These are phyloP conservation scores for Apiospora malaysiana DNA, from an alignment of 2,329 filamentous ascomycete genomes.

Conservation along the genomic window DNA sequence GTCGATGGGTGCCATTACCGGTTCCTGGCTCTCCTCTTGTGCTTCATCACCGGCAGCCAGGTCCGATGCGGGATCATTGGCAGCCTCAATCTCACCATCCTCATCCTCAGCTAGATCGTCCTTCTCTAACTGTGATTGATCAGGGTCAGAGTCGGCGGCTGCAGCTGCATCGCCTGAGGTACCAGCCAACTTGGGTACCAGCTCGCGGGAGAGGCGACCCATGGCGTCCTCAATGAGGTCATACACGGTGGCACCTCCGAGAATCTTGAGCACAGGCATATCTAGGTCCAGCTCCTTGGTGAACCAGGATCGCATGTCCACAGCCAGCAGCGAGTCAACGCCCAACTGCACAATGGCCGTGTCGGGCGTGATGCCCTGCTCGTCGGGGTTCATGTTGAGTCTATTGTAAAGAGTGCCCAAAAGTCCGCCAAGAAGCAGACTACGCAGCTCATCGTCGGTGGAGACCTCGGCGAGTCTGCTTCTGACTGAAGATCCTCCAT, in stretches of 20 bases:
- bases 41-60: background rate
- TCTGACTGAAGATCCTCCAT: background rate
- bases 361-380: slow-evolving; percentile 22
- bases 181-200: background rate
- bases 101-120: background rate
- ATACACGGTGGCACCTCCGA: background rate
- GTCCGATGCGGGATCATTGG: background rate
- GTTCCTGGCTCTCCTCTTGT: background rate
- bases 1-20: background rate
- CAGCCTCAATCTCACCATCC: background rate
- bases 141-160: background rate
- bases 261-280: slow-evolving; percentile 50
- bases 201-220: background rate
- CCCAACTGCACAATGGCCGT: slow-evolving; percentile 33
- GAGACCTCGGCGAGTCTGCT: background rate
- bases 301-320: slow-evolving; percentile 54
- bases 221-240: background rate
- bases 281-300: slow-evolving; percentile 50
- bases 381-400: slow-evolving; percentile 25
- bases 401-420: slow-evolving; percentile 21
- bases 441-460: background rate
- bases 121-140: background rate
- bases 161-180: background rate
- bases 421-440: slow-evolving; percentile 22
- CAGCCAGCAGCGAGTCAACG: slow-evolving; percentile 41